Percentiles rank a stretch among this genome's conserved stretches.
These are phyloP conservation scores for Balamuthia mandrillaris DNA, from an alignment of 208 protist genomes.

Conservation along the genomic window DNA sequence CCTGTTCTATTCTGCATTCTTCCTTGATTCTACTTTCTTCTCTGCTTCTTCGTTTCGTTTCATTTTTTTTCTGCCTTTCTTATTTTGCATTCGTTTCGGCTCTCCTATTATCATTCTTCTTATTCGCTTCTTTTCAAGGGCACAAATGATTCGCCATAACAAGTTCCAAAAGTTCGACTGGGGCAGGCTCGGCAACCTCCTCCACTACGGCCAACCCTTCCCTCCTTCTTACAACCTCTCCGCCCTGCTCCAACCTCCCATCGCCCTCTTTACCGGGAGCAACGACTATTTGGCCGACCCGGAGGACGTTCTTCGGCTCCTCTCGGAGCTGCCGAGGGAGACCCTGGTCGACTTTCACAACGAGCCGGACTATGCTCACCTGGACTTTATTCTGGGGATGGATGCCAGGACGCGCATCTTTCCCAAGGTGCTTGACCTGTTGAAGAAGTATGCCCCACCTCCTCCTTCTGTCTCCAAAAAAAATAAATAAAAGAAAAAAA, in stretches of 20 bases:
- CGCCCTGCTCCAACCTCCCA: not conserved
- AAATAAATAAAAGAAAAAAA: no score
- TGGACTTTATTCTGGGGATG: not conserved
- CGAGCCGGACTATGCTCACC: constrained; percentile 2
- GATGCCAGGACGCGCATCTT: not conserved
- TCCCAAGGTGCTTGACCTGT: not conserved
- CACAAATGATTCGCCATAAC: not conserved
- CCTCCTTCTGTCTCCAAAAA: no score
- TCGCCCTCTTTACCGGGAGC: constrained; percentile 25
- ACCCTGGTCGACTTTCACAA: not conserved
- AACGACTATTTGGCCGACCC: constrained; percentile 33
- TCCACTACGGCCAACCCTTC: not conserved
- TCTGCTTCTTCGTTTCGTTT: not conserved
- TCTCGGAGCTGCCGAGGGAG: not conserved
- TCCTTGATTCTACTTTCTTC: not conserved
- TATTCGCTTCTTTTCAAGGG: no score
- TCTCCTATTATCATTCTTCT: no score
- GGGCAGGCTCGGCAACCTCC: not conserved
- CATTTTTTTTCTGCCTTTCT: not conserved
- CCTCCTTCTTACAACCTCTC: constrained; percentile 12
- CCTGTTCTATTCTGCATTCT: not conserved
- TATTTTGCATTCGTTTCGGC: not conserved
- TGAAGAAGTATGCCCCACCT: constrained; percentile 12
- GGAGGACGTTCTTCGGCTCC: not conserved
- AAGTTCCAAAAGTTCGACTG: not conserved